phyloP scores from a whole-genome alignment of 2,329 filamentous ascomycete genomes.

The Leptographium lundbergii region DNA sequence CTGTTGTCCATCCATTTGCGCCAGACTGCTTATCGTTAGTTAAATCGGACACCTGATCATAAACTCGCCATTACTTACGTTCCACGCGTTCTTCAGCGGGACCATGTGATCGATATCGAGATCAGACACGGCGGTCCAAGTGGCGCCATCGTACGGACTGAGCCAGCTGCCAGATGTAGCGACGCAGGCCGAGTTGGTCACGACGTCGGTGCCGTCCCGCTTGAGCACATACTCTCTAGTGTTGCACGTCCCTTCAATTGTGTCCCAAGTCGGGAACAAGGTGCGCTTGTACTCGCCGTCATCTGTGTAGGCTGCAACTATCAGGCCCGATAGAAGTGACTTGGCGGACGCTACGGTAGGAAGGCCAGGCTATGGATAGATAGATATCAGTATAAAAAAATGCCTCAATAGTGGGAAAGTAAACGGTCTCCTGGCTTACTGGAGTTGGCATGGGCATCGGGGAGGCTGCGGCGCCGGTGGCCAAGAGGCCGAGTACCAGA shows the following conservation, averaged over 20 bases:
- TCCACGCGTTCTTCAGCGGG: slow-evolving; percentile 70
- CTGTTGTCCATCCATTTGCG: slow-evolving; percentile 58
- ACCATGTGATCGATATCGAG: slow-evolving; percentile 79
- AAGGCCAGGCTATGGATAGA: slow-evolving; percentile 38
- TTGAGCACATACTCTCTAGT: slow-evolving; percentile 59
- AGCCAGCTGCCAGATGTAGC: slow-evolving; percentile 56
- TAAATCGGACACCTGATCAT: background rate
- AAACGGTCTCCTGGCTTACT: background rate
- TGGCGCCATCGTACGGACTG: slow-evolving; percentile 61
- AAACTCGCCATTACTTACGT: slow-evolving; percentile 27
- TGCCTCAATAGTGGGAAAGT: background rate
- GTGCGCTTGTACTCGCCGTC: slow-evolving; percentile 49
- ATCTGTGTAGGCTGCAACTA: slow-evolving; percentile 41
- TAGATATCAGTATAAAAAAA: background rate
- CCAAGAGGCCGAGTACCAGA: background rate
- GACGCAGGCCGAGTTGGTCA: slow-evolving; percentile 44
- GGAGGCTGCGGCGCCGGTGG: background rate
- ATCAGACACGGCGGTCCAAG: slow-evolving; percentile 55
- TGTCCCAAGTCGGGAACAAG: slow-evolving; percentile 61
- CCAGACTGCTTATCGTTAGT: slow-evolving; percentile 41
- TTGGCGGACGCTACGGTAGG: slow-evolving; percentile 45
- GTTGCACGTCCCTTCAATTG: slow-evolving; percentile 54
- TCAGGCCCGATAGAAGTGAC: slow-evolving; percentile 43
- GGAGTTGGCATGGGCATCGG: background rate
- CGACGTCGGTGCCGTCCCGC: slow-evolving; percentile 57